A percentile compares a stretch with the other conserved stretches of the same genome.
phyloP scores from a whole-genome alignment of 2,329 filamentous ascomycete species.

The Pochonia chlamydosporia region DNA sequence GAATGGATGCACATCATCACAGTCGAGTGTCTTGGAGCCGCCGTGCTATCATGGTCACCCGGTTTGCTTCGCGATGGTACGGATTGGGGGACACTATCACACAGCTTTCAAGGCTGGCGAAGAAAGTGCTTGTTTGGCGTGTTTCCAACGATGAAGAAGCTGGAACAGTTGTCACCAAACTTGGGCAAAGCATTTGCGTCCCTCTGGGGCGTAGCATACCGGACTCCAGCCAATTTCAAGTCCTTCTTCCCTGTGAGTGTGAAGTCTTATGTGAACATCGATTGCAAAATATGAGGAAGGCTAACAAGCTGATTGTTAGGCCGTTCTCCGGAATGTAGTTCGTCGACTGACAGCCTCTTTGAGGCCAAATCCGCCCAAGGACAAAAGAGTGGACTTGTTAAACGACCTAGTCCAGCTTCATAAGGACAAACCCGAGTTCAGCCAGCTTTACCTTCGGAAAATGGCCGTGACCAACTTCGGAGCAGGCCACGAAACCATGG shows the following conservation, averaged over 20 bases:
- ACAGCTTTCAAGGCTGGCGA: conserved; percentile 45
- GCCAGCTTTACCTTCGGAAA: conserved; percentile 40
- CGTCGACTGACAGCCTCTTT: conserved; percentile 26
- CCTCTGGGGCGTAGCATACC: conserved; percentile 39
- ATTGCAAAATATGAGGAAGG: not conserved
- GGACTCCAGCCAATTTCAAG: conserved; percentile 35
- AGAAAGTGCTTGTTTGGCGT: conserved; percentile 47
- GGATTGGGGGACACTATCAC: conserved; percentile 40
- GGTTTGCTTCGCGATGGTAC: conserved; percentile 36
- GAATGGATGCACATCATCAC: conserved; percentile 53
- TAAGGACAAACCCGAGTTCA: conserved; percentile 38
- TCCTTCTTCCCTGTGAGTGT: conserved; percentile 44
- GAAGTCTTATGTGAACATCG: too few species aligned
- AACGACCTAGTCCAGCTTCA: conserved; percentile 42
- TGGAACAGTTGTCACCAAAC: conserved; percentile 30
- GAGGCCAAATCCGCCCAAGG: conserved; percentile 21
- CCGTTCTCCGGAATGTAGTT: conserved; percentile 26
- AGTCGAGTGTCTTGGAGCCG: conserved; percentile 44
- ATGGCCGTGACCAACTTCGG: conserved; percentile 51
- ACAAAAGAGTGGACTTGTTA: conserved; percentile 34
- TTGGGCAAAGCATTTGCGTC: conserved; percentile 34
- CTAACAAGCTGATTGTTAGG: conserved; percentile 16
- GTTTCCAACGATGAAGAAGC: conserved; percentile 36
- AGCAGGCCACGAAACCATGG: conserved; percentile 49
- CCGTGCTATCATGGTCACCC: conserved; percentile 47